phyloP scores from a whole-genome alignment of 2,329 filamentous ascomycete genomes.

The Pleomassaria siparia region DNA sequence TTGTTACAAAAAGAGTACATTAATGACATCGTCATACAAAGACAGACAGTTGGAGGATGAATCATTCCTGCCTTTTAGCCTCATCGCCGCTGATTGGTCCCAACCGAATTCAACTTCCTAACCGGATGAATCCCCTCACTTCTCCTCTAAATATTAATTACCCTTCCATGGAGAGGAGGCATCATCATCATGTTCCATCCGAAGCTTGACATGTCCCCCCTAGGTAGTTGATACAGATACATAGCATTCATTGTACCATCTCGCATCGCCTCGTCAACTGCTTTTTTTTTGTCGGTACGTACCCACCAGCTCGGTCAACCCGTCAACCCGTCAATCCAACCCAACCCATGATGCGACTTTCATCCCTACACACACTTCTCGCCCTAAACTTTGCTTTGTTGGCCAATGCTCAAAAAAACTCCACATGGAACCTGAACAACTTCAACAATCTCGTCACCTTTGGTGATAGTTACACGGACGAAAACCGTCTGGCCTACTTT shows the following conservation, averaged over 20 bases:
- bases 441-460: constrained; percentile 69
- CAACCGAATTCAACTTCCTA: constrained; percentile 8
- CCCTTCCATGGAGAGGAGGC: constrained; percentile 18
- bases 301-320: constrained; percentile 14
- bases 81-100: constrained; percentile 19
- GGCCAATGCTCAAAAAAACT: constrained; percentile 14
- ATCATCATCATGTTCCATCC: constrained; percentile 3
- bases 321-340: too few relatives aligned
- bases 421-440: constrained; percentile 44
- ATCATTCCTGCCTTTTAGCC: constrained; percentile 28
- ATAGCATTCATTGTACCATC: constrained; percentile 9
- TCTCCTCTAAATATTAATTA: constrained; percentile 8
- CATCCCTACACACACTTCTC: constrained; percentile 21
- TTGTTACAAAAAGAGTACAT: background rate
- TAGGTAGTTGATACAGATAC: constrained; percentile 14
- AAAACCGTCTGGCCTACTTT: constrained; percentile 68
- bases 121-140: constrained; percentile 12
- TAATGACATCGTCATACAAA: too few relatives aligned
- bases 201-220: constrained; percentile 1
- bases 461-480: constrained; percentile 77
- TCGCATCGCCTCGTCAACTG: constrained; percentile 6
- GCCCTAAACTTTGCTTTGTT: constrained; percentile 21
- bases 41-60: too few relatives aligned
- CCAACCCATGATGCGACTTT: constrained; percentile 27
- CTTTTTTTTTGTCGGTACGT: too few relatives aligned